Evolutionary conservation across 2,329 filamentous ascomycete species (phyloP), one percentile per base, ranked within the genome.

Genomic region (Emmonsia crescens): DNA sequence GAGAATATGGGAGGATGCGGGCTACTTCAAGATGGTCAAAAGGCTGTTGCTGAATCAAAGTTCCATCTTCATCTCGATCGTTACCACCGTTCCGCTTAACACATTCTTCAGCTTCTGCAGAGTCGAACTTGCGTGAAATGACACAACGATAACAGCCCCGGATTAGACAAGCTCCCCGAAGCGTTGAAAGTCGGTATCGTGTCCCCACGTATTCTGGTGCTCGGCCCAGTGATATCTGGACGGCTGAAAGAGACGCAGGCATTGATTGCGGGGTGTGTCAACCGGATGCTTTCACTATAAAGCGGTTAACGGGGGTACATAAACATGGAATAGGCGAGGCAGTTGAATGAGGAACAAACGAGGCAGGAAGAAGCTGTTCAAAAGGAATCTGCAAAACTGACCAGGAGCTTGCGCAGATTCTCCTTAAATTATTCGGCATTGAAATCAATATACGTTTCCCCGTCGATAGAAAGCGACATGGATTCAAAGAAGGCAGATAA

Each of bases 141-240:
- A 66, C 66, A 60, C 66, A 67, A 24, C 65, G 64, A 59, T 67
- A 60, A 48, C 29, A 62, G 57, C 66, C 65, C 36, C 65, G 62
- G 38, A 63, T 62, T 14, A 64, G 62, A 61, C 64, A 65, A 31
- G 59, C 55, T 29, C 60, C 60, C 56, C 64, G 64, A 60, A 66
- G 63, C 14, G 27, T 36, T 19, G 60, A 57, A 58, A 65, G 27
- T 60, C 62, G 60, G 57, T 64, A 48, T 40, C 60, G 61, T 21
- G 63, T 66, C 38, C 60, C 64, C 44, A 59, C 24, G 38, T 56
- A 54, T 40, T 51, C 57, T 10, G 56, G 38, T n/a, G 31, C 21
- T 1, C 57, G 36, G 27, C 48, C 59, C 57, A 60, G 55, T 60
- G 49, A 42, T 33, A 60, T 52, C 60, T 63, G 62, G 24, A 64